These are phyloP conservation scores for Fusarium devonianum DNA, from an alignment of 2,329 filamentous ascomycete genomes.

Conservation along the genomic window DNA sequence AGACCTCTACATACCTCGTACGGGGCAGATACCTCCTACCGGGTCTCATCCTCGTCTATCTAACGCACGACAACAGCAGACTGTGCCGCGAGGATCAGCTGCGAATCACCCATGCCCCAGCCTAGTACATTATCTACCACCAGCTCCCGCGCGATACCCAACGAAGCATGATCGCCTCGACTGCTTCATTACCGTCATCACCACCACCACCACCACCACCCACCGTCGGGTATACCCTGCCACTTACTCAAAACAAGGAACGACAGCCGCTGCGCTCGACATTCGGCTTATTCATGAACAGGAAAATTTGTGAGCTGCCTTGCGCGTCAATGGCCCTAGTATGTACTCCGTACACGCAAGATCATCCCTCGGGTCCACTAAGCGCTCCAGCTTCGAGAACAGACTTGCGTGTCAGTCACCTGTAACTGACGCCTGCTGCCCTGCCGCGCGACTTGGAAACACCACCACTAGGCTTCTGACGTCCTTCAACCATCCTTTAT, in stretches of 20 bases:
- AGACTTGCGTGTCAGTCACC: constrained; percentile 18
- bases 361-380: constrained; percentile 33
- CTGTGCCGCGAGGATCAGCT: constrained; percentile 32
- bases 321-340: constrained; percentile 16
- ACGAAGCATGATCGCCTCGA: constrained; percentile 12
- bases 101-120: constrained; percentile 29
- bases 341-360: constrained; percentile 25
- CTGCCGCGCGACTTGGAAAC: constrained; percentile 31
- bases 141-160: constrained; percentile 9
- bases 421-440: constrained; percentile 32
- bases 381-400: constrained; percentile 18
- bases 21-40: too few relatives aligned
- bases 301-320: constrained; percentile 11
- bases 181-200: constrained; percentile 8
- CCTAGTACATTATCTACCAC: too few relatives aligned
- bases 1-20: too few relatives aligned
- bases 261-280: constrained; percentile 14
- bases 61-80: constrained; percentile 26
- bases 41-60: constrained; percentile 36
- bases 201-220: constrained; percentile 4
- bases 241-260: constrained; percentile 9
- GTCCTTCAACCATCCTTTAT: constrained; percentile 17
- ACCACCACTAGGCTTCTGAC: constrained; percentile 16
- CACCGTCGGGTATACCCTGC: constrained; percentile 3
- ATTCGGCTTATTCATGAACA: background rate